Evolutionary conservation across 768 basidiomycete species (phyloP).

Genomic region (Lentinus tigrinus): DNA sequence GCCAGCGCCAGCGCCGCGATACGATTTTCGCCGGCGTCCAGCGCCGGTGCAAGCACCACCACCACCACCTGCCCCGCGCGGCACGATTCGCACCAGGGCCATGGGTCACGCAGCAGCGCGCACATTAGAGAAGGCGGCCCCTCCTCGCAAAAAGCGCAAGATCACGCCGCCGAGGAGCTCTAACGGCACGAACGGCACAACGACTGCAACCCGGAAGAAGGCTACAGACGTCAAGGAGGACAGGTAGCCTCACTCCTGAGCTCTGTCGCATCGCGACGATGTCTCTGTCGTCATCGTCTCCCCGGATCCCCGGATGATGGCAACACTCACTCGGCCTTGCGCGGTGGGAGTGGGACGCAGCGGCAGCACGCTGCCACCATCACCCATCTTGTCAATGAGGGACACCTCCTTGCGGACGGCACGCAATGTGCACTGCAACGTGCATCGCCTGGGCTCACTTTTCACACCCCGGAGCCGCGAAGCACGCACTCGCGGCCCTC

Average conservation of each 20-base stretch:
- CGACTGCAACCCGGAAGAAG: background rate
- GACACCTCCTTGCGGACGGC: too few relatives aligned
- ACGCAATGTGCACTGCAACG: too few relatives aligned
- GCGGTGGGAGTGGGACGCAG: too few relatives aligned
- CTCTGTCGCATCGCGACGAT: background rate
- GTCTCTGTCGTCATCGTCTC: background rate
- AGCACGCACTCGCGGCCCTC: background rate
- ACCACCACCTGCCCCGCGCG: background rate
- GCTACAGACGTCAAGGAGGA: background rate
- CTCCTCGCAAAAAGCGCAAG: slow-evolving; percentile 16
- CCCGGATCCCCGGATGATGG: too few relatives aligned
- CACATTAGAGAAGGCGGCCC: background rate
- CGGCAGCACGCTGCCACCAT: too few relatives aligned
- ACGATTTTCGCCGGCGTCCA: slow-evolving; percentile 24
- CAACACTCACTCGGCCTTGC: too few relatives aligned
- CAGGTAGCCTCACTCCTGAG: background rate
- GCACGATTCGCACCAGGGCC: background rate
- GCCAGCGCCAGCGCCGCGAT: slow-evolving; percentile 17
- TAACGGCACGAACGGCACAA: background rate
- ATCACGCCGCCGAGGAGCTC: slow-evolving; percentile 7
- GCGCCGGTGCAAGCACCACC: background rate
- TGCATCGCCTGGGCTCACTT: too few relatives aligned
- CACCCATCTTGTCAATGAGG: too few relatives aligned
- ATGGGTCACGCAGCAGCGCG: slow-evolving; percentile 4
- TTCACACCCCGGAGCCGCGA: too few relatives aligned